Evolutionary conservation across 1,284 basidiomycete genomes (phyloP).

Genomic region (Phylloporus gajari): DNA sequence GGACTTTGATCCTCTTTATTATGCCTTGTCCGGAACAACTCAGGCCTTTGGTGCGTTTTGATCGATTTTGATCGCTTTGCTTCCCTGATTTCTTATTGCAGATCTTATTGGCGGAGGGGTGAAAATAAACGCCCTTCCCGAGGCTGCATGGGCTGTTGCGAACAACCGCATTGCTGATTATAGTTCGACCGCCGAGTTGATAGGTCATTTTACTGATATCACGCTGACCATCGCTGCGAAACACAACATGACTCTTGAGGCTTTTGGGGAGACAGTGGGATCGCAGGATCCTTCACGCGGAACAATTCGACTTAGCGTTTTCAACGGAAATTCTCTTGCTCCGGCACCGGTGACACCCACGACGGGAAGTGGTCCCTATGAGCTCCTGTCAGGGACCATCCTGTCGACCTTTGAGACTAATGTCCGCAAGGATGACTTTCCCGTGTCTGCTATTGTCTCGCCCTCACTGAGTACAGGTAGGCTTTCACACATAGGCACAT

Average conservation of each 20-base stretch:
- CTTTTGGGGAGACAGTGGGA: slow-evolving; percentile 51
- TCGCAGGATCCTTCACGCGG: slow-evolving; percentile 28
- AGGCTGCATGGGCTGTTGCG: slow-evolving; percentile 48
- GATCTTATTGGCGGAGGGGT: slow-evolving; percentile 58
- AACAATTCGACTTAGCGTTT: slow-evolving; percentile 45
- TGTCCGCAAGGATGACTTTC: slow-evolving; percentile 36
- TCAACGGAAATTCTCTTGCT: slow-evolving; percentile 54
- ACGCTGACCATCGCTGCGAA: slow-evolving; percentile 47
- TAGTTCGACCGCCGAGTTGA: slow-evolving; percentile 48
- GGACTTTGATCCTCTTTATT: slow-evolving; percentile 41
- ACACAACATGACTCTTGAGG: slow-evolving; percentile 54
- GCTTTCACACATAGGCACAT: background rate
- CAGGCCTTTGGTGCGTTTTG: slow-evolving; percentile 55
- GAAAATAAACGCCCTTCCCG: slow-evolving; percentile 59
- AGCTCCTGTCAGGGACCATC: slow-evolving; percentile 60
- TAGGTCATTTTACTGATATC: slow-evolving; percentile 46
- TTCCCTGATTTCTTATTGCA: slow-evolving; percentile 20
- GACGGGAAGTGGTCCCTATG: slow-evolving; percentile 51
- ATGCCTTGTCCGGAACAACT: slow-evolving; percentile 52
- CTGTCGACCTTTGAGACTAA: slow-evolving; percentile 45
- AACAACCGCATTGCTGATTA: slow-evolving; percentile 57
- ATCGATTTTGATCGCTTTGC: background rate
- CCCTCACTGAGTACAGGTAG: slow-evolving; percentile 41
- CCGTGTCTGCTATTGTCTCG: slow-evolving; percentile 25
- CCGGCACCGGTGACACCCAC: slow-evolving; percentile 65